Evolutionary conservation across 257 asterid species (phyloP).

Genomic region (Penstemon barbatus): DNA sequence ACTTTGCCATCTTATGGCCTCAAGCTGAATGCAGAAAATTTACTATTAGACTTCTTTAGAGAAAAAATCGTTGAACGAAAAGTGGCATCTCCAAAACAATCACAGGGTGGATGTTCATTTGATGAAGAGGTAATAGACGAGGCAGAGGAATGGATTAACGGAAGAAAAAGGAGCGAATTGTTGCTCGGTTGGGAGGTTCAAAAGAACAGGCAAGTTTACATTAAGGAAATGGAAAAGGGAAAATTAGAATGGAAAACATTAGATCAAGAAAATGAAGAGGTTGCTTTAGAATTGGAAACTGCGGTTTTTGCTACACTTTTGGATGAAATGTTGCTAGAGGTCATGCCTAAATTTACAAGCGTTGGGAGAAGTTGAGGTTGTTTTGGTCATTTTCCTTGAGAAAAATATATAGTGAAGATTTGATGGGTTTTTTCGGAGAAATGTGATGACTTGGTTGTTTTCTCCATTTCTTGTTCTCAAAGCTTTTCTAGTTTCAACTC

Average conservation of each 20-base stretch:
- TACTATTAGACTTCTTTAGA: conserved; percentile 60
- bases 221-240: conserved; percentile 62
- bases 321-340: conserved; percentile 49
- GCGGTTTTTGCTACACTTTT: conserved; percentile 50
- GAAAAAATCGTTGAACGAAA: background rate
- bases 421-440: conserved; percentile 7
- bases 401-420: conserved; percentile 21
- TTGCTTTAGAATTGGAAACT: conserved; percentile 57
- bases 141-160: conserved; percentile 51
- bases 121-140: conserved; percentile 33
- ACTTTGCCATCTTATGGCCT: conserved; percentile 36
- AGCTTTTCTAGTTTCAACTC: conserved; percentile 27
- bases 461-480: conserved; percentile 14
- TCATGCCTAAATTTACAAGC: background rate
- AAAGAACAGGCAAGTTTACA: conserved; percentile 51
- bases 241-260: conserved; percentile 44
- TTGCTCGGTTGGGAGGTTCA: conserved; percentile 50
- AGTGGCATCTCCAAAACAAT: background rate
- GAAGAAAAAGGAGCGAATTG: conserved; percentile 31
- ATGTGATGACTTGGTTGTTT: background rate
- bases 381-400: conserved; percentile 34
- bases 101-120: background rate
- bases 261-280: conserved; percentile 46
- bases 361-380: conserved; percentile 23
- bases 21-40: conserved; percentile 38